A percentile compares a stretch with the other conserved stretches of the same genome.
These are phyloP conservation scores for Colletotrichum lupini DNA, from an alignment of 2,329 filamentous ascomycete genomes.

Conservation along the genomic window DNA sequence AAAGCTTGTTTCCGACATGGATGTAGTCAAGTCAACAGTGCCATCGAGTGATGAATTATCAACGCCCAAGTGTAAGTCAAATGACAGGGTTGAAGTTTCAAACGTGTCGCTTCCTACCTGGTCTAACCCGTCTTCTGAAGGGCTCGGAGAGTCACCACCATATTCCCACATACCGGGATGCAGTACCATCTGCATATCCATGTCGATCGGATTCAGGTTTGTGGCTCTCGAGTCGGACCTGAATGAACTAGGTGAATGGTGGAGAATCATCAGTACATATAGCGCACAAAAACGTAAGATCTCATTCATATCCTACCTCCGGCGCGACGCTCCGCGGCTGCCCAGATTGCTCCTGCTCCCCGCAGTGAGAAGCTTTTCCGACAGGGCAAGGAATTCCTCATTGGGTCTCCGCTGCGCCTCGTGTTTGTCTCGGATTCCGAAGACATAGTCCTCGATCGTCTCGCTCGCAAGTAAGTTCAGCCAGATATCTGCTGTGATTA, in stretches of 20 bases:
- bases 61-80: not conserved
- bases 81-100: constrained; percentile 5
- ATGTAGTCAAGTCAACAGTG: constrained; percentile 1
- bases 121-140: not conserved
- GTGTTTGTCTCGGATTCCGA: constrained; percentile 1
- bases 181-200: constrained; percentile 5
- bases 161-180: not conserved
- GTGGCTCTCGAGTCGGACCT: not conserved
- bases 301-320: not conserved
- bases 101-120: not conserved
- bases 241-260: not conserved
- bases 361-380: constrained; percentile 4
- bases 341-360: constrained; percentile 11
- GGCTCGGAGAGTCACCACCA: not conserved
- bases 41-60: constrained; percentile 3
- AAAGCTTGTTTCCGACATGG: not conserved
- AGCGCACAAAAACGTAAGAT: too few species aligned
- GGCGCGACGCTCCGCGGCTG: constrained; percentile 3
- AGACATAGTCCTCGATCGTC: constrained; percentile 7
- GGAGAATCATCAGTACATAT: too few species aligned
- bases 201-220: too few species aligned
- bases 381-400: not conserved
- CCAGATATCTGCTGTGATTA: constrained; percentile 9
- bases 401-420: not conserved
- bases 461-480: constrained; percentile 1